Evolutionary conservation across 495 filamentous ascomycete genomes (phyloP).

Genomic region (Polyplosphaeria fusca): DNA sequence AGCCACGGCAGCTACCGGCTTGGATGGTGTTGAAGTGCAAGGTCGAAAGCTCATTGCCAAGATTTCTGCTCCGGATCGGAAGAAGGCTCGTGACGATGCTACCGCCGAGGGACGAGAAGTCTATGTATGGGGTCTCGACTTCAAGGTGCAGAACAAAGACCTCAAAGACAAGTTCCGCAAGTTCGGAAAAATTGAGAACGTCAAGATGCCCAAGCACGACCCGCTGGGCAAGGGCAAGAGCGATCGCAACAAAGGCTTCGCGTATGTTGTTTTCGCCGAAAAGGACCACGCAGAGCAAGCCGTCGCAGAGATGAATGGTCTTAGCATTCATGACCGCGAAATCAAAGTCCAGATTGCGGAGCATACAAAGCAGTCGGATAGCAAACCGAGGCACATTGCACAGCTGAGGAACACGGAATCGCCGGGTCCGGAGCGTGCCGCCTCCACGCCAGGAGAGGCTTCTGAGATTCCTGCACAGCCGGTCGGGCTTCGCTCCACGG

Average conservation of each 20-base stretch:
- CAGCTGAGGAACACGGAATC: constrained; percentile 39
- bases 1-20: constrained; percentile 62
- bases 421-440: background rate
- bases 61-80: constrained; percentile 76
- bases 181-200: constrained; percentile 69
- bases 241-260: constrained; percentile 61
- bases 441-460: constrained; percentile 38
- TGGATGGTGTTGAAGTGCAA: constrained; percentile 67
- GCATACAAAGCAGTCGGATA: background rate
- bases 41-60: constrained; percentile 67
- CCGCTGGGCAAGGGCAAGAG: constrained; percentile 58
- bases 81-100: constrained; percentile 77
- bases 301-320: constrained; percentile 68
- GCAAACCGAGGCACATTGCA: constrained; percentile 2
- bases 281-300: constrained; percentile 47
- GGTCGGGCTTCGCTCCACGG: constrained; percentile 41
- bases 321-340: constrained; percentile 63
- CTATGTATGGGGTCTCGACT: constrained; percentile 73
- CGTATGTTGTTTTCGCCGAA: constrained; percentile 70
- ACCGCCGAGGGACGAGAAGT: constrained; percentile 81
- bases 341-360: constrained; percentile 57
- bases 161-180: constrained; percentile 65
- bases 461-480: constrained; percentile 29
- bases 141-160: constrained; percentile 62
- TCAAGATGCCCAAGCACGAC: constrained; percentile 65